A percentile compares a stretch with the other conserved stretches of the same genome.
phyloP scores from a whole-genome alignment of 805 yeast species.

The Hanseniaspora occidentalis region DNA sequence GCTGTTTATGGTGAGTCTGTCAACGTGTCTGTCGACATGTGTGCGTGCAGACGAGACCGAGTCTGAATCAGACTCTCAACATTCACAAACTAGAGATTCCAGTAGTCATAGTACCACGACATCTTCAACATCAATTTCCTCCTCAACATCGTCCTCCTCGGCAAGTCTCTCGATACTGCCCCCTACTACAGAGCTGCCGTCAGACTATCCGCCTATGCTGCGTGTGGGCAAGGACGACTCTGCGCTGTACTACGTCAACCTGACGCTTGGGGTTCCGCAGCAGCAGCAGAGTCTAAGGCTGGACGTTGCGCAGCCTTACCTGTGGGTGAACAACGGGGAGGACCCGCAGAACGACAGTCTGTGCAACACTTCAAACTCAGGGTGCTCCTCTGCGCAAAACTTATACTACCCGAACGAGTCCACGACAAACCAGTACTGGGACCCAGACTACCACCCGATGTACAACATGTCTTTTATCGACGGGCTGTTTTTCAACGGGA shows the following conservation, averaged over 20 bases:
- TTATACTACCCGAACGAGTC: slow-evolving; percentile 13
- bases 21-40: too few species aligned
- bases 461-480: slow-evolving; percentile 17
- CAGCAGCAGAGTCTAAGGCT: slow-evolving; percentile 22
- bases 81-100: too few species aligned
- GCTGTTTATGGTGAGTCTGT: too few species aligned
- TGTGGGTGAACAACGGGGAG: slow-evolving; percentile 23
- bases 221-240: slow-evolving; percentile 14
- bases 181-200: neutral
- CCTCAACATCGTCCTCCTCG: neutral
- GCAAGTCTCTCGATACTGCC: neutral
- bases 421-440: slow-evolving; percentile 7
- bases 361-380: too few species aligned
- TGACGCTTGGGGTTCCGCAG: slow-evolving; percentile 21
- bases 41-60: too few species aligned
- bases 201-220: neutral
- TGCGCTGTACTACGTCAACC: slow-evolving; percentile 22
- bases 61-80: too few species aligned
- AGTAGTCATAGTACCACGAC: too few species aligned
- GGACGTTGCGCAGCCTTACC: slow-evolving; percentile 28
- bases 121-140: neutral
- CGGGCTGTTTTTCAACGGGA: slow-evolving; percentile 13
- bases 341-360: too few species aligned
- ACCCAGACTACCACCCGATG: slow-evolving; percentile 3
- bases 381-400: too few species aligned